Evolutionary conservation across 176 grass and related monocot species (phyloP).

Genomic region (Phragmites australis): DNA sequence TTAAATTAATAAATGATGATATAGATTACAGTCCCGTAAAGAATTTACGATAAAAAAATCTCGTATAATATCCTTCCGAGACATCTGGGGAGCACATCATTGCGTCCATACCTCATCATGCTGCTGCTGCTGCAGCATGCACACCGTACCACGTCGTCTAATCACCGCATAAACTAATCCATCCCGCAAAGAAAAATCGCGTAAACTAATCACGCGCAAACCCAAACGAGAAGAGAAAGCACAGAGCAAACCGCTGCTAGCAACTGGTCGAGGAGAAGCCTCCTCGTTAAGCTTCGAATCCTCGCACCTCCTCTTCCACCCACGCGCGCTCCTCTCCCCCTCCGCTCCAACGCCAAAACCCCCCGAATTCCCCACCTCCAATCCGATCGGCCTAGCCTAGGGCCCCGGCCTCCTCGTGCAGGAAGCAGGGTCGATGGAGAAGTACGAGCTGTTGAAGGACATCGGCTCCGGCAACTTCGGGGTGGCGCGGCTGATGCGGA

Average conservation of each 20-base stretch:
- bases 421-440: conserved; percentile 66
- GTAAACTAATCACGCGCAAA: conserved; percentile 23
- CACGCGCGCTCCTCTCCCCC: neutral
- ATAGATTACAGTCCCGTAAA: too few relatives aligned
- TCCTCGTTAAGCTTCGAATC: conserved; percentile 53
- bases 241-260: neutral
- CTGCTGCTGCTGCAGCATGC: too few relatives aligned
- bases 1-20: too few relatives aligned
- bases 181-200: neutral
- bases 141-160: conserved; percentile 15
- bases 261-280: conserved; percentile 12
- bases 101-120: neutral
- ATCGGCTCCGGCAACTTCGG: conserved; percentile 86
- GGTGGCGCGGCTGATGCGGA: conserved; percentile 76
- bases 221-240: neutral
- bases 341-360: neutral
- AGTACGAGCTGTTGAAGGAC: conserved; percentile 84
- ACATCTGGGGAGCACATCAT: neutral
- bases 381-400: neutral
- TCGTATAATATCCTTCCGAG: too few relatives aligned
- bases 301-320: neutral
- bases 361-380: neutral
- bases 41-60: too few relatives aligned
- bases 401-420: neutral
- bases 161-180: conserved; percentile 36